A percentile compares a stretch with the other conserved stretches of the same genome.
Conservation (phyloP, 2,329 filamentous ascomycete species). For the Cladobotryum protrusum region DNA sequence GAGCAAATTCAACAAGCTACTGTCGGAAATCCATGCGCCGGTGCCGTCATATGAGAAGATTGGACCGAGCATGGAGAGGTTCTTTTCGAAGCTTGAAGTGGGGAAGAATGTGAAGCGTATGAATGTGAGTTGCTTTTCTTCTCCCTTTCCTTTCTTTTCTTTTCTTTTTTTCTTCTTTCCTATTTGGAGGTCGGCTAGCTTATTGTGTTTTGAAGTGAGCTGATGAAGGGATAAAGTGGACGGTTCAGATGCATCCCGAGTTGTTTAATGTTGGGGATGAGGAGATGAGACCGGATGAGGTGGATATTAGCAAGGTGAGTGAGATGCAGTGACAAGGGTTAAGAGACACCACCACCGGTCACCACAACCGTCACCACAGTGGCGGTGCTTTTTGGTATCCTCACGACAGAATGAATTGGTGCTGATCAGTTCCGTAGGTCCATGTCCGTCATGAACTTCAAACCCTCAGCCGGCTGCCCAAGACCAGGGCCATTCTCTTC, state of each 20-base stretch:
- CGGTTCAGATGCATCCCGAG: constrained; percentile 36
- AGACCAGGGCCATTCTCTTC: constrained; percentile 42
- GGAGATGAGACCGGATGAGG: constrained; percentile 18
- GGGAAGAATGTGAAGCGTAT: constrained; percentile 44
- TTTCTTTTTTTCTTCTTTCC: not conserved
- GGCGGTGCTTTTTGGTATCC: too few relatives aligned
- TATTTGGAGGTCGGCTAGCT: not conserved
- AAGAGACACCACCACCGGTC: not conserved
- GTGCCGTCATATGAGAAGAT: constrained; percentile 52
- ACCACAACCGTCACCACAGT: too few relatives aligned
- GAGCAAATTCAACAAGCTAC: constrained; percentile 40
- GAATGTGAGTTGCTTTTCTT: constrained; percentile 34
- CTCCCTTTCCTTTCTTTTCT: not conserved
- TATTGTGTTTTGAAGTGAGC: not conserved
- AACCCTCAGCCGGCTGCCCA: constrained; percentile 43
- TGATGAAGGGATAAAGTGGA: constrained; percentile 34
- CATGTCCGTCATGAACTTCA: constrained; percentile 44
- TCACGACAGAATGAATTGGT: too few relatives aligned
- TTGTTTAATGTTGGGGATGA: constrained; percentile 36
- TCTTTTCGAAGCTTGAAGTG: constrained; percentile 41
- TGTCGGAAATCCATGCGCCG: constrained; percentile 45
- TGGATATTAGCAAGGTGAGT: constrained; percentile 8
- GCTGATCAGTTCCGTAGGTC: not conserved
- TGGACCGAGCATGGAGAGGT: constrained; percentile 48
- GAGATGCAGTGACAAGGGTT: not conserved